Base-by-base conservation (phyloP, 768 basidiomycete species). In the Agaricus sinodeliciosus region DNA sequence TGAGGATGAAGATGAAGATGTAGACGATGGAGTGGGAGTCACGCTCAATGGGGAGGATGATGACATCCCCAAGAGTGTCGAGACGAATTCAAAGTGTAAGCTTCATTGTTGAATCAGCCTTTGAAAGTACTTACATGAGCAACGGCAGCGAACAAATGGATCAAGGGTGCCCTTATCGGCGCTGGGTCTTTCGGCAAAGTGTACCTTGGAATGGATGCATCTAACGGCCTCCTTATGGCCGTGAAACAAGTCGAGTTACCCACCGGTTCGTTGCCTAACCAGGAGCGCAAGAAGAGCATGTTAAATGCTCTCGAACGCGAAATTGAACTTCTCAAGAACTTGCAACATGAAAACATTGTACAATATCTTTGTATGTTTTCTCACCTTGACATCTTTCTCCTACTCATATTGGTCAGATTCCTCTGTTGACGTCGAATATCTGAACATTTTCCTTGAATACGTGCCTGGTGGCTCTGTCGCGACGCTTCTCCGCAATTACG, bases 391-490 rank as follows among this genome's bases (percentile, higher is more conserved):
- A 36, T 44, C 16, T 4, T 41, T 41, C 9, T 51, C 46, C 16
- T 47, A 51, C 35, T 15, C 4, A 2, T 16, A 16, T 9, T 7
- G 60, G 13, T 2, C 48, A 97, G 96, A 97, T 65, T 99, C 96
- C 0, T 93, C 93, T 2, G 79, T 90, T 43, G 96, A 98, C 60
- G 87, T 87, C 27, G 85, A 89, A 43, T 85, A 79, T 66, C 78
- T 99, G 51, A 97, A 97, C 67, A 97, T 97, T 63, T 97, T 97
- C 76, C 69, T 97, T 58, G 94, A 97, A 69, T 97, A 97, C 60
- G 94, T 97, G 9, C 94, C 94, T 11, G 94, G 94, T 28, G 94
- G 94, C 15, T 96, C 94, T 9, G 91, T 97, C 27, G 84, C 93
- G 1, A 90, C 93, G 0, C 72, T 96, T 1, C 69, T 97, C 12